Conservation (phyloP, 306 rosid genomes). For the Vigna nakashimae region DNA sequence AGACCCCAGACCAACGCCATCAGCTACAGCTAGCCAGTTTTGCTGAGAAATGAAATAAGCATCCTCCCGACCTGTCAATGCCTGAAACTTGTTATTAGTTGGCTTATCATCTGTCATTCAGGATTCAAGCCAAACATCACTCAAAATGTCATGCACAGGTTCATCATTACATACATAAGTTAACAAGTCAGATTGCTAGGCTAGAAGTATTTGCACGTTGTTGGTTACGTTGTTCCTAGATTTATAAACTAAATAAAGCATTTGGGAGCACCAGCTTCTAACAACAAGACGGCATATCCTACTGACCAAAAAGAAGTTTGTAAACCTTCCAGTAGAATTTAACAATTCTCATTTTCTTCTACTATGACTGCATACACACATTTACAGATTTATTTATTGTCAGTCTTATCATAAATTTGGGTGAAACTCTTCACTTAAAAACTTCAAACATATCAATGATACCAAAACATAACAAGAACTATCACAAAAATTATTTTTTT, state of each 20-base stretch:
- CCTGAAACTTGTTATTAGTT: constrained; percentile 71
- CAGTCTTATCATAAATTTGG: not conserved
- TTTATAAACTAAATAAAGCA: constrained; percentile 18
- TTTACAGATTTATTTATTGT: not conserved
- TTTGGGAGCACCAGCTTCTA: constrained; percentile 17
- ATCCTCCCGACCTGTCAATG: constrained; percentile 73
- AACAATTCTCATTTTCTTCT: constrained; percentile 18
- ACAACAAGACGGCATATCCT: not conserved
- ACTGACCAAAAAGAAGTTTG: constrained; percentile 1
- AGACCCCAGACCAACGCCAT: constrained; percentile 84
- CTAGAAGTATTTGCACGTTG: constrained; percentile 10
- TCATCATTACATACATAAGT: constrained; percentile 8
- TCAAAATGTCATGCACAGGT: constrained; percentile 20
- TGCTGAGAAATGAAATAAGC: constrained; percentile 66
- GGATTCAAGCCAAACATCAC: constrained; percentile 31
- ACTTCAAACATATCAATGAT: constrained; percentile 14
- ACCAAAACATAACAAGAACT: constrained; percentile 31
- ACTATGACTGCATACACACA: constrained; percentile 37
- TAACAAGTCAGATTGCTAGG: constrained; percentile 11
- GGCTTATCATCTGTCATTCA: constrained; percentile 45
- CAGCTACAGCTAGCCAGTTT: constrained; percentile 84
- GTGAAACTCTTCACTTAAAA: not conserved
- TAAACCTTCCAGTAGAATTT: constrained; percentile 17
- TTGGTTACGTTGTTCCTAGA: not conserved
- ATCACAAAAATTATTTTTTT: too few relatives aligned